Conservation (phyloP, 768 basidiomycete species). For the Tricholoma bakamatsutake region DNA sequence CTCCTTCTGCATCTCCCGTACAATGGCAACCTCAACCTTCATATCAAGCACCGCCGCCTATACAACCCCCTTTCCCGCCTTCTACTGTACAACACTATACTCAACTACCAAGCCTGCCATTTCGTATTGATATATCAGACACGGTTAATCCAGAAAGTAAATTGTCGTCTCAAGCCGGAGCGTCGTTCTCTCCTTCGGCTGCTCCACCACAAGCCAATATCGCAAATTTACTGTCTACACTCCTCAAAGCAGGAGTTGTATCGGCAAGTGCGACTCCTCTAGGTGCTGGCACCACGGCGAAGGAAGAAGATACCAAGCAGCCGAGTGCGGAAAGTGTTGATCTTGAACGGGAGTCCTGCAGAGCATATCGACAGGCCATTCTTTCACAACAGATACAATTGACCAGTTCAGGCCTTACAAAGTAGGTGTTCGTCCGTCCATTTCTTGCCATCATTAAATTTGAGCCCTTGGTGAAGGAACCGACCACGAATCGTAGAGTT, state of each 20-base stretch:
- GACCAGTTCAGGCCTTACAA: conserved; percentile 62
- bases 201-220: conserved; percentile 37
- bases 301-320: conserved; percentile 29
- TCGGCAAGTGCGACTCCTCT: conserved; percentile 46
- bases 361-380: conserved; percentile 56
- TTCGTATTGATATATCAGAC: conserved; percentile 7
- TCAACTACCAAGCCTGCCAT: not conserved
- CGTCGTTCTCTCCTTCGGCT: conserved; percentile 25
- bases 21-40: conserved; percentile 17
- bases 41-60: conserved; percentile 12
- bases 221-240: conserved; percentile 54
- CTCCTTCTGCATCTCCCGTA: conserved; percentile 11
- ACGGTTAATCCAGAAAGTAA: conserved; percentile 17
- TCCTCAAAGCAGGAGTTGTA: conserved; percentile 78
- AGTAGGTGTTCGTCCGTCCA: conserved; percentile 36
- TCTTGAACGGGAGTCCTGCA: conserved; percentile 40
- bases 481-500: conserved; percentile 58
- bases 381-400: conserved; percentile 57
- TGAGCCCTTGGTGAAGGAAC: conserved; percentile 30
- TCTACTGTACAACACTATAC: conserved; percentile 10
- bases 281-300: conserved; percentile 38
- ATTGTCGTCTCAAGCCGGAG: conserved; percentile 15
- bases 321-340: conserved; percentile 24
- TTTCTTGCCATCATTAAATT: conserved; percentile 3
- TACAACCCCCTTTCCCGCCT: conserved; percentile 13